phyloP scores from a whole-genome alignment of 495 filamentous ascomycete species.

The Melanomma pulvis-pyrius region DNA sequence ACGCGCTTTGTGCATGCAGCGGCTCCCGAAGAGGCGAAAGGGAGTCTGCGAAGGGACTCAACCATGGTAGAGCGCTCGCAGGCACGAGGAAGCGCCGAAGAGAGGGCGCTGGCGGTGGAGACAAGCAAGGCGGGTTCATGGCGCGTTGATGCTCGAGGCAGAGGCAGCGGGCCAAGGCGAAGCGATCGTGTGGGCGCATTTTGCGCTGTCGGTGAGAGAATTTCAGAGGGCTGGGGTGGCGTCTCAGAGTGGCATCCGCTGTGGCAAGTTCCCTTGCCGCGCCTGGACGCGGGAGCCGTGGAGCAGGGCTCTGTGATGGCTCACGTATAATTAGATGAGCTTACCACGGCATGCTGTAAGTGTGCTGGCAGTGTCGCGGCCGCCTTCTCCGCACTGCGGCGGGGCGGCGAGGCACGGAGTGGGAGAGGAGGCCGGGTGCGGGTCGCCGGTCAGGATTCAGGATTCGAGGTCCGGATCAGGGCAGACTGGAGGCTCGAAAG shows the following conservation, averaged over 20 bases:
- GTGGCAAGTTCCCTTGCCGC: constrained; percentile 22
- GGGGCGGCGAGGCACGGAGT: constrained; percentile 6
- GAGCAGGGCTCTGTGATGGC: background rate
- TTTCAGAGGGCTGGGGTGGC: constrained; percentile 3
- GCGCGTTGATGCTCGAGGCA: constrained; percentile 26
- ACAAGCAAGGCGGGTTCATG: constrained; percentile 26
- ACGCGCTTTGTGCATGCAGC: constrained; percentile 10
- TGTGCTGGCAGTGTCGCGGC: constrained; percentile 7
- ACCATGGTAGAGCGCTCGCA: constrained; percentile 21
- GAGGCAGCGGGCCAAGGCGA: constrained; percentile 9
- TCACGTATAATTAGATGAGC: constrained; percentile 9
- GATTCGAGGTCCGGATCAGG: background rate
- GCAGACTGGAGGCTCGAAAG: constrained; percentile 20
- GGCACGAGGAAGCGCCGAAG: constrained; percentile 27
- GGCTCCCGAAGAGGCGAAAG: constrained; percentile 17
- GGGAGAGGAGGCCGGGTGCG: background rate
- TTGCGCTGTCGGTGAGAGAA: constrained; percentile 27
- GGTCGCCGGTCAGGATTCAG: background rate
- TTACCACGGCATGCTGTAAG: no score
- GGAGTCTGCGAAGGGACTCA: background rate
- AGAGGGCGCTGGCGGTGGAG: constrained; percentile 28
- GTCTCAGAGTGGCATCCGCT: constrained; percentile 22
- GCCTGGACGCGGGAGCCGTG: background rate
- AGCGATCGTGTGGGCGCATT: constrained; percentile 5
- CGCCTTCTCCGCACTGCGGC: constrained; percentile 5